phyloP scores from a whole-genome alignment of 2,329 filamentous ascomycete species.

The Leptoxyphium fumago region DNA sequence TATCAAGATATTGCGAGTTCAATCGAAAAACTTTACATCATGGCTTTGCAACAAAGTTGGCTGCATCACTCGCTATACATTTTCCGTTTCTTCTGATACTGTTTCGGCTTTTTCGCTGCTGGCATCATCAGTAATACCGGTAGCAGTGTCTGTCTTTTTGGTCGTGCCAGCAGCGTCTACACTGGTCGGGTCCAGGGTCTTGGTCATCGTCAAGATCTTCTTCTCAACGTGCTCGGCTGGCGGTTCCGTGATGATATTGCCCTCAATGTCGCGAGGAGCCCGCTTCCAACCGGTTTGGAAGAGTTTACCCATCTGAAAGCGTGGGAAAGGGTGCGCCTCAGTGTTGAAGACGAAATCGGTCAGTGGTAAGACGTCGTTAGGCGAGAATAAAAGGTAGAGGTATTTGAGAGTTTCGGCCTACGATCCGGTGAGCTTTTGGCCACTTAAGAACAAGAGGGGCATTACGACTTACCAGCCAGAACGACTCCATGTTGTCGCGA shows the following conservation, averaged over 20 bases:
- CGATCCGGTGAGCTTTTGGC: constrained; percentile 1
- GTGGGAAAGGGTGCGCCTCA: constrained; percentile 79
- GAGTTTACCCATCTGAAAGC: constrained; percentile 64
- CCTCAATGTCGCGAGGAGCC: constrained; percentile 39
- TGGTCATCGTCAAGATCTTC: not conserved
- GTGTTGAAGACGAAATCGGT: constrained; percentile 89
- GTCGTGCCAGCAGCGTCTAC: not conserved
- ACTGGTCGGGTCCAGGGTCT: not conserved
- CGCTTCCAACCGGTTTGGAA: constrained; percentile 73
- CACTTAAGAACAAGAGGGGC: not conserved
- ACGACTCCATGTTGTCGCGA: constrained; percentile 95
- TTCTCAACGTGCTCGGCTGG: not conserved
- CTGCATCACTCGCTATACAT: too few relatives aligned
- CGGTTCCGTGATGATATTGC: constrained; percentile 7
- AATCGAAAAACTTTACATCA: too few relatives aligned
- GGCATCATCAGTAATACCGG: not conserved
- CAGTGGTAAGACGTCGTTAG: constrained; percentile 66
- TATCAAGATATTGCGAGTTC: too few relatives aligned
- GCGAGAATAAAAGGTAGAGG: constrained; percentile 86
- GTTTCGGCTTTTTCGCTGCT: too few relatives aligned
- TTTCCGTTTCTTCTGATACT: too few relatives aligned
- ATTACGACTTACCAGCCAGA: constrained; percentile 65
- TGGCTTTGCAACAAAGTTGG: too few relatives aligned
- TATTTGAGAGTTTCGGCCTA: constrained; percentile 96
- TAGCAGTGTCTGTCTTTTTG: not conserved